Evolutionary conservation across 345 rosid genomes (phyloP).

Genomic region (Corchorus olitorius): DNA sequence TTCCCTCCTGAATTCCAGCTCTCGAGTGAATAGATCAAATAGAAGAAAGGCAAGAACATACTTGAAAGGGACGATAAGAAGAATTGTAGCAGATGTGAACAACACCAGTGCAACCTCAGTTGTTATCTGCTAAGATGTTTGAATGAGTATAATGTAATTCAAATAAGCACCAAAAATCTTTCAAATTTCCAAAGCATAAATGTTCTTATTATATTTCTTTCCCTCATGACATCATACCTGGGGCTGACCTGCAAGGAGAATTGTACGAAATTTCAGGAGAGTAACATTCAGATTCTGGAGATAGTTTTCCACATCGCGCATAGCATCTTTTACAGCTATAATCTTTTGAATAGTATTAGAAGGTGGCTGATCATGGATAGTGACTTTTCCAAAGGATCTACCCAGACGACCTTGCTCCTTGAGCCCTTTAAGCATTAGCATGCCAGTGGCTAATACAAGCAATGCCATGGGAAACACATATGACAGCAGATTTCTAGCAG

Average conservation of each 20-base stretch:
- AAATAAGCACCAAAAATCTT: background rate
- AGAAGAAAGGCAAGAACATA: constrained; percentile 65
- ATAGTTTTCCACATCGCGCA: constrained; percentile 79
- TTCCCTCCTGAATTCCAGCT: constrained; percentile 80
- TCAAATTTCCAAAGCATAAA: background rate
- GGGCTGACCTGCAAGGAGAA: constrained; percentile 88
- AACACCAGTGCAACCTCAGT: constrained; percentile 74
- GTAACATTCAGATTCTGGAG: constrained; percentile 85
- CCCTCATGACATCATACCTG: constrained; percentile 59
- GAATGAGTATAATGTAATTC: constrained; percentile 4
- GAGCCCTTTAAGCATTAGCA: constrained; percentile 87
- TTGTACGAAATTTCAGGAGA: constrained; percentile 74
- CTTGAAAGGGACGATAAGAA: constrained; percentile 81
- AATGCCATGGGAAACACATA: constrained; percentile 66
- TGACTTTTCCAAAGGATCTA: constrained; percentile 78
- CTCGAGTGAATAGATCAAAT: constrained; percentile 78
- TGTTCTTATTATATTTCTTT: background rate
- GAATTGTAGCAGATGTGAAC: constrained; percentile 57
- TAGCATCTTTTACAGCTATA: constrained; percentile 88
- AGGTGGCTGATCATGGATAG: constrained; percentile 91
- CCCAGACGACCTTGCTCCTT: constrained; percentile 96
- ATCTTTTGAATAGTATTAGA: constrained; percentile 95
- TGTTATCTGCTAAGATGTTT: constrained; percentile 56
- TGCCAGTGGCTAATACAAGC: constrained; percentile 65
- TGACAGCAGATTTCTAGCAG: constrained; percentile 68